Base-by-base conservation (phyloP, 768 basidiomycete species). In the Pleurotus ostreatus region DNA sequence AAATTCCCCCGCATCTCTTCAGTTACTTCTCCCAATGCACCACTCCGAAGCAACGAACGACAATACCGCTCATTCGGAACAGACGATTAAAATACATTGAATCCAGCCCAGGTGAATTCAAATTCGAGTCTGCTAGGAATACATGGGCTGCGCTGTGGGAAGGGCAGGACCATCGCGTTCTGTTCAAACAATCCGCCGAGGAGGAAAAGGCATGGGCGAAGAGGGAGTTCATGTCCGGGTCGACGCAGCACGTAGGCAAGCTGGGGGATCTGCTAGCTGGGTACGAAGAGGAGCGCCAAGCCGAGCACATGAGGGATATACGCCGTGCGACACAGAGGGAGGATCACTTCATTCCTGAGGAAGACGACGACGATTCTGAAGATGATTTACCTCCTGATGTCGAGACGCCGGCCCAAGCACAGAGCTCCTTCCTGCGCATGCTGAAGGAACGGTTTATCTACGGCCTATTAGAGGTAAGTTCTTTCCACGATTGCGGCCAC, bases 261-360 rank as follows among this genome's bases (percentile, higher is more conserved):
- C 68, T 92, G 15, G 90, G 83, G 1, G 66, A 65, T 4, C 71
- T 94, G 7, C 70, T 94, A 7, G 83, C 80, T 3, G 82, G 76
- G 5, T 92, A 89, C 63, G 90, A 92, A 62, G 90, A 89, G 62
- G 90, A 90, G 65, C 77, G 92, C 57, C 85, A 84, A 66, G 83
- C 80, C 0, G 85, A 90, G 63, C 75, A 84, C 22, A 68, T 81
- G 16, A 74, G 85, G 54, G 63, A 60, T 15, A 58, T 80, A 16
- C 75, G 83, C 57, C 73, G 78, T 40, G 70, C 73, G 43, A 67
- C 72, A 49, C 72, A 67, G 43, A 60, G 60, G 7, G 65, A 60
- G 23, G 67, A 70, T 39, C 78, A 76, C 4, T 80, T 84, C 58
- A 69, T 86, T 4, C 83, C 86, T 11, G 87, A 88, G 63, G 89